Evolutionary conservation across 345 rosid species (phyloP).

Genomic region (Aquilaria yunnanensis): DNA sequence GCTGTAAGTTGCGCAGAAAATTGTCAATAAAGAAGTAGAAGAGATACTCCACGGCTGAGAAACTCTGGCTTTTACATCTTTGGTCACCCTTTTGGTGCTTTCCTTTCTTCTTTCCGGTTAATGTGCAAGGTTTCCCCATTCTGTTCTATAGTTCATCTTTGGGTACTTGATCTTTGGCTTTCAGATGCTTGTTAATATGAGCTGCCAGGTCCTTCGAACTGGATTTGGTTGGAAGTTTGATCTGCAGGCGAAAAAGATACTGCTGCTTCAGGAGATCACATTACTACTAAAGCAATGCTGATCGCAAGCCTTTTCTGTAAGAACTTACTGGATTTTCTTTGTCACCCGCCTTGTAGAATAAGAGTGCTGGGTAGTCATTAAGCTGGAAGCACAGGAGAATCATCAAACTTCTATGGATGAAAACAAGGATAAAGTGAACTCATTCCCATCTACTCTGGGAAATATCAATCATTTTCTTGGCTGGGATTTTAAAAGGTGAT

Average conservation of each 20-base stretch:
- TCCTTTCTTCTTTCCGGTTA: no score
- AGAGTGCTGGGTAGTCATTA: conserved; percentile 58
- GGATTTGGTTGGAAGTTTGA: conserved; percentile 50
- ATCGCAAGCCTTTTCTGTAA: not conserved
- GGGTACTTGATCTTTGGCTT: conserved; percentile 25
- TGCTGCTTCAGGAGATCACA: conserved; percentile 12
- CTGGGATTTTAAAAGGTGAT: no score
- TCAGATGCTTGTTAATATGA: conserved; percentile 40
- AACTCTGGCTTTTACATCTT: no score
- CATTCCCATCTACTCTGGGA: no score
- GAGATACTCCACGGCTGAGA: no score
- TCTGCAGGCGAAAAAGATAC: conserved; percentile 25
- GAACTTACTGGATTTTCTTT: conserved; percentile 59
- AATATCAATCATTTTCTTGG: no score
- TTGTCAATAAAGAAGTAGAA: no score
- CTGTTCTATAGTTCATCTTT: conserved; percentile 57
- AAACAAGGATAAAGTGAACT: no score
- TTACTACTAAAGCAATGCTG: not conserved
- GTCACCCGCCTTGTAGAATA: conserved; percentile 52
- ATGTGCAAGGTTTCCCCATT: no score
- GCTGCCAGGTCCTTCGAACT: conserved; percentile 50
- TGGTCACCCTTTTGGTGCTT: no score
- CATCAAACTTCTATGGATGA: no score
- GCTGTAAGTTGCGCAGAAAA: no score
- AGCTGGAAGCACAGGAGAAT: conserved; percentile 35